A percentile compares a stretch with the other conserved stretches of the same genome.
These are phyloP conservation scores for Microcos paniculata DNA, from an alignment of 345 rosid species.

Conservation along the genomic window DNA sequence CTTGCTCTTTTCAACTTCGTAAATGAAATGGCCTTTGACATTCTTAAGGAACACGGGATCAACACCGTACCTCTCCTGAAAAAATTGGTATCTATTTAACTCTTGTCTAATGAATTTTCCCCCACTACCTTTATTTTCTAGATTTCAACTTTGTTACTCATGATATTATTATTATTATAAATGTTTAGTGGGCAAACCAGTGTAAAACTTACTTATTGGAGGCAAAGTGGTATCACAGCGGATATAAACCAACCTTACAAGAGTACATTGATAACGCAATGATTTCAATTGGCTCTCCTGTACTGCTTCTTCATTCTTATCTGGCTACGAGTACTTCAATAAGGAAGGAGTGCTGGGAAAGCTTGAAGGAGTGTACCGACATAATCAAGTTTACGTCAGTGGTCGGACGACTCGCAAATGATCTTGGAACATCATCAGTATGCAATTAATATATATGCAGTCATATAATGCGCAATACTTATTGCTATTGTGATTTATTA, in stretches of 20 bases:
- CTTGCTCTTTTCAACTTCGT: conserved; percentile 34
- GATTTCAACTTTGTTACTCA: neutral
- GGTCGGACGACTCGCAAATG: conserved; percentile 32
- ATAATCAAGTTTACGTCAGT: conserved; percentile 26
- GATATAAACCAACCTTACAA: conserved; percentile 32
- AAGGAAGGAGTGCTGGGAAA: conserved; percentile 11
- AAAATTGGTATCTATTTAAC: conserved; percentile 20
- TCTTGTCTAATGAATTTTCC: neutral
- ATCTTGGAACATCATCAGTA: conserved; percentile 46
- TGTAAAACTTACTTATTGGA: conserved; percentile 37
- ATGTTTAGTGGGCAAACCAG: conserved; percentile 38
- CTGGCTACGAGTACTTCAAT: conserved; percentile 16
- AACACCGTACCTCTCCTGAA: conserved; percentile 22
- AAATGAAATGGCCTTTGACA: conserved; percentile 37
- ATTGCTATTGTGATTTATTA: neutral
- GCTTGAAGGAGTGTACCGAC: neutral
- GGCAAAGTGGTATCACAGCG: conserved; percentile 39
- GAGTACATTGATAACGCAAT: conserved; percentile 43
- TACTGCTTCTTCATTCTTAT: conserved; percentile 21
- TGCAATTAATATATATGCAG: no score
- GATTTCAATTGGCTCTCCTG: conserved; percentile 30
- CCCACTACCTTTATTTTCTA: neutral
- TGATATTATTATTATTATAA: neutral
- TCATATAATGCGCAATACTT: no score
- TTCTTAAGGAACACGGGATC: conserved; percentile 29